Evolutionary conservation across 1,284 basidiomycete genomes (phyloP).

Genomic region (Pseudozyma hubeiensis): DNA sequence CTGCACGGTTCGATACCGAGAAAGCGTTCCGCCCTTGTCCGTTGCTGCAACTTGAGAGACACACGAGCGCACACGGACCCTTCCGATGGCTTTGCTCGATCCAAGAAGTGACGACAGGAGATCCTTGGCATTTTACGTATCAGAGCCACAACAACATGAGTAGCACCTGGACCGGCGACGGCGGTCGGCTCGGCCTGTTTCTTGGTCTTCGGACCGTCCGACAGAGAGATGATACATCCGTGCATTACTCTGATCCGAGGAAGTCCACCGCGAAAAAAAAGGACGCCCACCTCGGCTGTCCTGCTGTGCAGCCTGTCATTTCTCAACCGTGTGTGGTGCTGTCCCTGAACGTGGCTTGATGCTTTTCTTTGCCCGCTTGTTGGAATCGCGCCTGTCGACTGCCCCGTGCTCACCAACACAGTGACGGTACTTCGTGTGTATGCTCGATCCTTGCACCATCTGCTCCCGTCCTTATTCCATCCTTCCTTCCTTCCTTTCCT

Average conservation of each 20-base stretch:
- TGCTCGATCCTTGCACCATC: too few species aligned
- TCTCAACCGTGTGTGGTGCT: too few species aligned
- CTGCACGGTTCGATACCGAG: conserved; percentile 1
- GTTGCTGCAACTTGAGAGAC: neutral
- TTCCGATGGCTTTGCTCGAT: neutral
- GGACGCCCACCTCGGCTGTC: neutral
- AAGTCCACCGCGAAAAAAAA: neutral
- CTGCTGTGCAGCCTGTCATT: neutral
- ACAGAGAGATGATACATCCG: conserved; percentile 3
- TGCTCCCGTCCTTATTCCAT: too few species aligned
- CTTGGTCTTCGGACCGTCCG: neutral
- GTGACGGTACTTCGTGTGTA: too few species aligned
- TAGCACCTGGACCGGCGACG: too few species aligned
- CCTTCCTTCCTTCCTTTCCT: too few species aligned
- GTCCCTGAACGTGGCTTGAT: neutral
- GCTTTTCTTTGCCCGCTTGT: too few species aligned
- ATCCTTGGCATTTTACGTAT: neutral
- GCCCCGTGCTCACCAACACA: too few species aligned
- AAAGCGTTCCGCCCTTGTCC: neutral
- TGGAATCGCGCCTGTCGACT: too few species aligned
- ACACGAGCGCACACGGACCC: neutral
- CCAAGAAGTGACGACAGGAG: neutral
- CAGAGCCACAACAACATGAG: neutral
- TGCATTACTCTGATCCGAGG: neutral
- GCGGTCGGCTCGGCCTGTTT: neutral